phyloP scores from a whole-genome alignment of 2,329 filamentous ascomycete genomes.

The Fusarium camptoceras region DNA sequence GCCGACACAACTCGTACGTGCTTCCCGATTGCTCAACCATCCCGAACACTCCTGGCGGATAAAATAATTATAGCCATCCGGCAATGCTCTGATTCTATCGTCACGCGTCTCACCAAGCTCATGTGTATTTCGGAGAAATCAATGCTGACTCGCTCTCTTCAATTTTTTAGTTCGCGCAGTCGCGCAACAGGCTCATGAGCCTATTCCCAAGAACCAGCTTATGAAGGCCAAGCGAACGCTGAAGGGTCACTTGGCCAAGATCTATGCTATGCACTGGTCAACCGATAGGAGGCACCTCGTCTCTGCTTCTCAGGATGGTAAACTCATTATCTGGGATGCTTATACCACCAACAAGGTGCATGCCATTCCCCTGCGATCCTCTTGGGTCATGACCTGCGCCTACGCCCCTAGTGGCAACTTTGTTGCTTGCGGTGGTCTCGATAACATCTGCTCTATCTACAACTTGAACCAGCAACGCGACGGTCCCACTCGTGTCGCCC shows the following conservation, averaged over 20 bases:
- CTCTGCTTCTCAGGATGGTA: constrained; percentile 97
- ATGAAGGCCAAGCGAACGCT: constrained; percentile 98
- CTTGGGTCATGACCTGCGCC: constrained; percentile 99
- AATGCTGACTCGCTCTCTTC: constrained; percentile 43
- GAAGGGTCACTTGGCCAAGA: constrained; percentile 98
- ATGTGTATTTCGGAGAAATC: neutral
- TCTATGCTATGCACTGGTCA: constrained; percentile 99
- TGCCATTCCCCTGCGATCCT: constrained; percentile 95
- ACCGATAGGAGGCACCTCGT: constrained; percentile 97
- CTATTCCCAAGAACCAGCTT: constrained; percentile 87
- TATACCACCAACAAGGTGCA: constrained; percentile 99
- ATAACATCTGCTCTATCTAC: constrained; percentile 99
- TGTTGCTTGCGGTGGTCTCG: constrained; percentile 96
- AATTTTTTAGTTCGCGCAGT: constrained; percentile 82
- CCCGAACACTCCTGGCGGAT: neutral
- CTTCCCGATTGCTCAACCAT: constrained; percentile 14
- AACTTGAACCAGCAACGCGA: constrained; percentile 95
- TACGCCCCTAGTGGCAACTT: constrained; percentile 99
- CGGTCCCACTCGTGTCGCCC: constrained; percentile 94
- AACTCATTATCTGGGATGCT: constrained; percentile 99
- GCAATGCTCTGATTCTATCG: neutral
- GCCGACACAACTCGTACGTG: constrained; percentile 95
- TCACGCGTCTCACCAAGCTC: neutral
- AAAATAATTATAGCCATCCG: neutral
- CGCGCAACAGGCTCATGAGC: constrained; percentile 90